These are phyloP conservation scores for Sorghum bicolor DNA, from an alignment of 176 grass and related monocot species.

Conservation along the genomic window Sorghum_bicolor_NCBIv3 NC_012878.2:55726501-55727000, in stretches of 20 bases:
- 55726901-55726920: not conserved
- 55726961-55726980: not conserved
- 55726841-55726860: not conserved
- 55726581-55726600: not conserved
- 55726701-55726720: not conserved
- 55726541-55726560: not conserved
- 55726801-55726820: not conserved
- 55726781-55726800: not conserved
- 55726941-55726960: not conserved
- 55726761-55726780: not conserved
- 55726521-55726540: not conserved
- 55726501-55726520: not conserved
- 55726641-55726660: not conserved
- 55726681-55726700: not conserved
- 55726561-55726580: not conserved
- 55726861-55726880: not conserved
- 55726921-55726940: not conserved
- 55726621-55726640: not conserved
- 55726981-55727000: not conserved
- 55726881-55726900: not conserved
- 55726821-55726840: not conserved
- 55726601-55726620: constrained; percentile 4
- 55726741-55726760: not conserved
- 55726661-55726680: not conserved
- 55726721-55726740: not conserved